Conservation (phyloP, 257 asterid genomes). For the Salvia splendens region DNA sequence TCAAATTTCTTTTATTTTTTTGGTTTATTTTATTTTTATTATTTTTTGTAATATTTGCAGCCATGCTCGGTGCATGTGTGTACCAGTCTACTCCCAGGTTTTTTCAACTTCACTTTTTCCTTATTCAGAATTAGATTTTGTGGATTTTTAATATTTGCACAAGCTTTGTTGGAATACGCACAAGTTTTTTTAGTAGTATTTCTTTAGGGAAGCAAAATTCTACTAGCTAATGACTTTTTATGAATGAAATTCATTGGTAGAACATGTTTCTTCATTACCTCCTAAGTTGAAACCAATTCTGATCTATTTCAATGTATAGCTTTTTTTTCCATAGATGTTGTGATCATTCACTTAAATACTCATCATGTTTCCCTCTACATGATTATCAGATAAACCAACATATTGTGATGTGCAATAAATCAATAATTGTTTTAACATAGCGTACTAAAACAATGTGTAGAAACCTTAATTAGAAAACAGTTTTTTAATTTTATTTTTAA, state of each 20-base stretch:
- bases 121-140: slow-evolving; percentile 11
- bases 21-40: background rate
- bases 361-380: background rate
- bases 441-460: background rate
- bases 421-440: background rate
- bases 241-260: background rate
- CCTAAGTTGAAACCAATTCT: background rate
- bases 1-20: background rate
- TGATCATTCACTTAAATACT: background rate
- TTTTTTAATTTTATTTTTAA: background rate
- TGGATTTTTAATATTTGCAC: slow-evolving; percentile 9
- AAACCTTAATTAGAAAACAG: background rate
- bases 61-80: slow-evolving; percentile 50
- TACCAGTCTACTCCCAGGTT: slow-evolving; percentile 71
- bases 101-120: slow-evolving; percentile 31
- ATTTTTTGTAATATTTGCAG: slow-evolving; percentile 36
- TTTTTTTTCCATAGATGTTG: background rate
- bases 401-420: background rate
- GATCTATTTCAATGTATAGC: no score
- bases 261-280: no score
- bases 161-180: no score
- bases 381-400: background rate
- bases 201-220: background rate
- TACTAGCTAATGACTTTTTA: background rate
- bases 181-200: background rate